A percentile compares a stretch with the other conserved stretches of the same genome.
Evolutionary conservation across 2,329 filamentous ascomycete species (phyloP).

Genomic region (Claviceps sp.): DNA sequence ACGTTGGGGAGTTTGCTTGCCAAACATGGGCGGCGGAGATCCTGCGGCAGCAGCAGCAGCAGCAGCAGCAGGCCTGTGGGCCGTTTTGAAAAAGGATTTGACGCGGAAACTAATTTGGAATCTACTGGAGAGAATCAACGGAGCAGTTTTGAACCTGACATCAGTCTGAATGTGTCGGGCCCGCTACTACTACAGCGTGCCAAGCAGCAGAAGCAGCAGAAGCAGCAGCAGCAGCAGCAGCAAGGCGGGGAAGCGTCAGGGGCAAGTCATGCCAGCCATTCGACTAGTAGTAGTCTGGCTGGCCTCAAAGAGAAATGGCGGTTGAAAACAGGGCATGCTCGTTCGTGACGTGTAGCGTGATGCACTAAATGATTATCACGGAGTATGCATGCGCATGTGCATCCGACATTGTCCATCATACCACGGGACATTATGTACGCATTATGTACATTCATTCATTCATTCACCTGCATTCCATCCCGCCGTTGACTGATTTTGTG

Average conservation of each 20-base stretch:
- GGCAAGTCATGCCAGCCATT: not conserved
- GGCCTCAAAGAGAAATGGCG: not conserved
- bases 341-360: not conserved
- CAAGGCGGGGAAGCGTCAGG: not conserved
- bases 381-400: not conserved
- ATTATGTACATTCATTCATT: too few relatives aligned
- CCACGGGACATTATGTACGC: not conserved
- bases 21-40: not conserved
- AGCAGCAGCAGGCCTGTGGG: not conserved
- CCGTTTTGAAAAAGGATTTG: not conserved
- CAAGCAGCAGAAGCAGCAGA: not conserved
- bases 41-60: not conserved
- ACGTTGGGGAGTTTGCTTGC: conserved; percentile 1
- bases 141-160: too few relatives aligned
- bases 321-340: not conserved
- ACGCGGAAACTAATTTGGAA: not conserved
- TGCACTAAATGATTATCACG: not conserved
- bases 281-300: not conserved
- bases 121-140: not conserved
- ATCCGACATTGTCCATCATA: not conserved
- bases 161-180: not conserved
- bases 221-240: too few relatives aligned
- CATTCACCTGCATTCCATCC: too few relatives aligned
- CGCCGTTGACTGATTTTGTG: not conserved
- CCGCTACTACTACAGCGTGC: not conserved